Conservation (phyloP, 2,329 filamentous ascomycete species). For the Madurella mycetomatis region DNA sequence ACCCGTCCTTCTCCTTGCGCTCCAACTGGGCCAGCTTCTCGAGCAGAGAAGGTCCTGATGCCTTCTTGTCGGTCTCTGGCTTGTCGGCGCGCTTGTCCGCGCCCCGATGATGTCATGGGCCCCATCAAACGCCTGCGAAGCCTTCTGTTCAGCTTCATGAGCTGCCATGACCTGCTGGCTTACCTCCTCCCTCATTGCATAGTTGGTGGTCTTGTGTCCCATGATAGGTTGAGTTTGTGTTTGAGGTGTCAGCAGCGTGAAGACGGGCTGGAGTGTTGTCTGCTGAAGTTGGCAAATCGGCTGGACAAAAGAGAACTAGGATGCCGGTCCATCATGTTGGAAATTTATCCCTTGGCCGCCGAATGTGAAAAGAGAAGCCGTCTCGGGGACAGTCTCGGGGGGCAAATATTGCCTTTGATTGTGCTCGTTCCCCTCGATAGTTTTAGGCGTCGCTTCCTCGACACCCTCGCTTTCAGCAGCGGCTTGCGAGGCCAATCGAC, state of each 20-base stretch:
- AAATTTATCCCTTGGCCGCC: no score
- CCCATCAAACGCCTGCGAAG: not conserved
- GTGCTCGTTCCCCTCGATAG: no score
- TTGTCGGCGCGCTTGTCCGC: conserved; percentile 5
- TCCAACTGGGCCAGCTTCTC: not conserved
- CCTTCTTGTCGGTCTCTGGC: not conserved
- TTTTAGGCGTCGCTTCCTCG: no score
- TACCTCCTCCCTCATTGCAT: not conserved
- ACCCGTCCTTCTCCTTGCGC: not conserved
- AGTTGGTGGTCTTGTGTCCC: not conserved
- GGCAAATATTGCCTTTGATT: not conserved
- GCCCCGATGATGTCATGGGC: not conserved
- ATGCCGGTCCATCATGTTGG: no score
- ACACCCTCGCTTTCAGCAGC: not conserved
- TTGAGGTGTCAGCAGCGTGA: no score
- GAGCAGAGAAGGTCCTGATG: not conserved
- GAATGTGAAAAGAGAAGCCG: no score
- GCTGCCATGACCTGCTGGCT: not conserved
- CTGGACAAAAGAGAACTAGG: no score
- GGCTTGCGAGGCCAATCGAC: not conserved
- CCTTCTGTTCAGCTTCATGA: not conserved
- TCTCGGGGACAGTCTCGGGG: no score
- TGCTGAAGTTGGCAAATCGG: no score
- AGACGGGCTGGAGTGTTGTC: no score
- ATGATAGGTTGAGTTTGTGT: no score